Evolutionary conservation across 495 filamentous ascomycete genomes (phyloP).

Genomic region (Xylaria intraflava): DNA sequence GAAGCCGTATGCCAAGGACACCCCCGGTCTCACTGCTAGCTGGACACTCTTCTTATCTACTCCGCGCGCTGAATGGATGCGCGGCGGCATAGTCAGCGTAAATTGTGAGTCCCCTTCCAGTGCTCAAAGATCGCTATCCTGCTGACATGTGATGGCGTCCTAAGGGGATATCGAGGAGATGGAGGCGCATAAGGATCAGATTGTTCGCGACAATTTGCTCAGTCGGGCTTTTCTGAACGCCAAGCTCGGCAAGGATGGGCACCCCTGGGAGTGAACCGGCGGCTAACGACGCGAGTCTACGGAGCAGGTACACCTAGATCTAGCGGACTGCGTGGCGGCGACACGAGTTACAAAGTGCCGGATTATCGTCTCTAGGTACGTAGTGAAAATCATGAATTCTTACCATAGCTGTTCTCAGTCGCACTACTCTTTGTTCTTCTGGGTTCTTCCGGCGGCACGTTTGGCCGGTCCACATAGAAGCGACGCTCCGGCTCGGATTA

Average conservation of each 20-base stretch:
- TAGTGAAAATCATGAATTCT: too few species aligned
- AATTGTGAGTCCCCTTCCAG: slow-evolving; percentile 23
- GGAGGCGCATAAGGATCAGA: slow-evolving; percentile 33
- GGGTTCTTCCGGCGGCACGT: too few species aligned
- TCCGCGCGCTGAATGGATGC: slow-evolving; percentile 30
- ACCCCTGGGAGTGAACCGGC: slow-evolving; percentile 7
- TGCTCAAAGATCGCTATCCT: neutral
- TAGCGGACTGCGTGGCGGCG: too few species aligned
- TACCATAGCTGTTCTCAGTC: too few species aligned
- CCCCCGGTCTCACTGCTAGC: slow-evolving; percentile 29
- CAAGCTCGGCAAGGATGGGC: slow-evolving; percentile 10
- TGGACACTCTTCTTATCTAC: slow-evolving; percentile 34
- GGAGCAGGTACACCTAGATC: neutral
- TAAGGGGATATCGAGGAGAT: slow-evolving; percentile 35
- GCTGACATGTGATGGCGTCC: neutral
- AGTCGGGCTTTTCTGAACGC: slow-evolving; percentile 17
- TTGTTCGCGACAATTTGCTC: slow-evolving; percentile 25
- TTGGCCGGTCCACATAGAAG: too few species aligned
- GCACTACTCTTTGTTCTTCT: too few species aligned
- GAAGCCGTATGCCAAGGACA: slow-evolving; percentile 31
- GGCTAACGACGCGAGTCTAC: neutral
- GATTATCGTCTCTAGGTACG: too few species aligned
- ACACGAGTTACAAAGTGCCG: too few species aligned
- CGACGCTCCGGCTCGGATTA: too few species aligned
- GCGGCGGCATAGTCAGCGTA: slow-evolving; percentile 27